A percentile compares a stretch with the other conserved stretches of the same genome.
These are phyloP conservation scores for Pterocarpus santalinus DNA, from an alignment of 306 rosid species.

Conservation along the genomic window DNA sequence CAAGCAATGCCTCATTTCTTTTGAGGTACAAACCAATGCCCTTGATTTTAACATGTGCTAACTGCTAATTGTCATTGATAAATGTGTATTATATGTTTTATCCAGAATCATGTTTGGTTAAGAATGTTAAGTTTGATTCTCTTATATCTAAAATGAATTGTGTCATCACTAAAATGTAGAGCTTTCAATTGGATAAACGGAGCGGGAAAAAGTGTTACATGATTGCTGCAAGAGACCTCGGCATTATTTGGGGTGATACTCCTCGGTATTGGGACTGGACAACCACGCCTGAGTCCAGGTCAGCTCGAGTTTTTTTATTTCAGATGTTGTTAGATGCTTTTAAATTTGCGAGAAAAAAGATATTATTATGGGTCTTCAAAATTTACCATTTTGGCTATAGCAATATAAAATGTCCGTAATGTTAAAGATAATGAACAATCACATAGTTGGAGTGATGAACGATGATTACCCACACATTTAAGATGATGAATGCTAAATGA, in stretches of 20 bases:
- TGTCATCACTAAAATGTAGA: conserved; percentile 36
- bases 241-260: conserved; percentile 46
- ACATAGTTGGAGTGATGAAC: background rate
- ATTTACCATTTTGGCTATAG: too few species aligned
- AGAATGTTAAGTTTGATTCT: background rate
- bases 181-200: conserved; percentile 48
- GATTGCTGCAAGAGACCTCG: conserved; percentile 48
- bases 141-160: background rate
- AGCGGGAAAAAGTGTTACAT: conserved; percentile 58
- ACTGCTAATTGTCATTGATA: background rate
- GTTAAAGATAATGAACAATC: background rate
- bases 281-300: conserved; percentile 54
- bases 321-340: too few species aligned
- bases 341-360: too few species aligned
- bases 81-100: background rate
- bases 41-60: too few species aligned
- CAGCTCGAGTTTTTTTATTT: background rate
- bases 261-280: conserved; percentile 44
- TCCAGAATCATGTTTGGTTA: background rate
- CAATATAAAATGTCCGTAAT: too few species aligned
- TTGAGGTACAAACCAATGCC: too few species aligned
- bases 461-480: background rate
- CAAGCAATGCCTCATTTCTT: too few species aligned
- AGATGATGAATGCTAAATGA: background rate
- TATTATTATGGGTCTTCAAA: too few species aligned